These are phyloP conservation scores for Phyllosticta citrichinensis DNA, from an alignment of 2,329 filamentous ascomycete genomes.

Conservation along the genomic window DNA sequence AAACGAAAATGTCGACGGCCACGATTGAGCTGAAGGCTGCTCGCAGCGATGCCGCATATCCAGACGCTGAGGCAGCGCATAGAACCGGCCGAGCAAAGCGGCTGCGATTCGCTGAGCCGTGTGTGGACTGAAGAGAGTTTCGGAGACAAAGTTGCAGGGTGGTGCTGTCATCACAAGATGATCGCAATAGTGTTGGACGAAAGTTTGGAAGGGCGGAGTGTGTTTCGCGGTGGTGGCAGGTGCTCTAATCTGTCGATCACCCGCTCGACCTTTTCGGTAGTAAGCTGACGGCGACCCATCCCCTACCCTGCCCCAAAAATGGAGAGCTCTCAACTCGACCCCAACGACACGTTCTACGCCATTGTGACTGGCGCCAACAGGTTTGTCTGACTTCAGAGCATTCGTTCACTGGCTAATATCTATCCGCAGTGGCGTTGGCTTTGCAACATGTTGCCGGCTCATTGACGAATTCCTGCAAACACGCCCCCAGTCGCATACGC, in stretches of 20 bases:
- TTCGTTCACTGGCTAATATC: constrained; percentile 19
- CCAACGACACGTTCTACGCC: constrained; percentile 36
- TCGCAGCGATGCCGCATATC: too few species aligned
- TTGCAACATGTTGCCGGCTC: constrained; percentile 70
- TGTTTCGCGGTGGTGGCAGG: too few species aligned
- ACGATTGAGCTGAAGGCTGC: too few species aligned
- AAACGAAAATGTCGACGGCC: too few species aligned
- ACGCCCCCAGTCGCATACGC: constrained; percentile 54
- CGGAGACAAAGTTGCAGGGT: background rate
- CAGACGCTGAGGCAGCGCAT: too few species aligned
- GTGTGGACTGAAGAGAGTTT: background rate
- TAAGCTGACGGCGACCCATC: background rate
- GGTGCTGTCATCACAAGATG: background rate
- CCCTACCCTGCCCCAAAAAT: background rate
- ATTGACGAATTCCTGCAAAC: constrained; percentile 80
- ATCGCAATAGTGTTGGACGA: background rate
- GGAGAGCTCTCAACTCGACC: background rate
- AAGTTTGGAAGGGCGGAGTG: too few species aligned
- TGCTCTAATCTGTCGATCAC: background rate
- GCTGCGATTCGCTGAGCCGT: background rate
- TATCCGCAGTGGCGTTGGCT: constrained; percentile 65
- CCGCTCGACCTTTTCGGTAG: background rate
- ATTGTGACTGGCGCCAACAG: constrained; percentile 82
- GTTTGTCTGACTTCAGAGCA: constrained; percentile 34
- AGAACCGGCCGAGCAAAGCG: too few species aligned